A percentile compares a stretch with the other conserved stretches of the same genome.
Evolutionary conservation across 140 eudicot species (phyloP).

Genomic region (Anethum foeniculum): DNA sequence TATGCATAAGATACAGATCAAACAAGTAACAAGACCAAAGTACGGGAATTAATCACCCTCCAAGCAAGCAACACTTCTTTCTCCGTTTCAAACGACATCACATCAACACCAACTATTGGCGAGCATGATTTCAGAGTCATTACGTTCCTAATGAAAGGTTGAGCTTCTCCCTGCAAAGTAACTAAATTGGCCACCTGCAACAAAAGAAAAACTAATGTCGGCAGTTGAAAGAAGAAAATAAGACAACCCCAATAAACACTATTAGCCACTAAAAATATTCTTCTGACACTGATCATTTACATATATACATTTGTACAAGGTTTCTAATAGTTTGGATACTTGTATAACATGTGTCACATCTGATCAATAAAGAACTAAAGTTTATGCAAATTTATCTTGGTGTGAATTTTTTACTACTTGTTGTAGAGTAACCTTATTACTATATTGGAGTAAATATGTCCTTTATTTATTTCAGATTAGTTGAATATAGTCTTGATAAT

Average conservation of each 20-base stretch:
- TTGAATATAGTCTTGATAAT: background rate
- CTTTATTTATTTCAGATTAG: background rate
- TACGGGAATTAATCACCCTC: constrained; percentile 50
- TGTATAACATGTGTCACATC: background rate
- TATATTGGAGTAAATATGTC: background rate
- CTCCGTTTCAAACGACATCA: constrained; percentile 93
- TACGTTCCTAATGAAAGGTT: constrained; percentile 86
- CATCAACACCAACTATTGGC: constrained; percentile 95
- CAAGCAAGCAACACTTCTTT: constrained; percentile 89
- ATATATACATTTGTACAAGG: background rate
- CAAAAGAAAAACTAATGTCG: constrained; percentile 14
- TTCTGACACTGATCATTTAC: background rate
- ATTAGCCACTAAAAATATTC: background rate
- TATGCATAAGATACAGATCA: background rate
- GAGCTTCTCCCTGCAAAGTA: constrained; percentile 84
- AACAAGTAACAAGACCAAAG: background rate
- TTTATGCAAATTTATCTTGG: background rate
- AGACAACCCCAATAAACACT: background rate
- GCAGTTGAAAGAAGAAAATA: constrained; percentile 16
- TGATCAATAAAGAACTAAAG: background rate
- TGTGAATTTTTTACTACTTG: background rate
- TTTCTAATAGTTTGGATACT: background rate
- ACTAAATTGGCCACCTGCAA: constrained; percentile 86
- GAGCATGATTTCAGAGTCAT: constrained; percentile 94
- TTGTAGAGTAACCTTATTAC: background rate